These are phyloP conservation scores for Cystobasidium onofrii DNA, from an alignment of 768 basidiomycete genomes.

Conservation along the genomic window DNA sequence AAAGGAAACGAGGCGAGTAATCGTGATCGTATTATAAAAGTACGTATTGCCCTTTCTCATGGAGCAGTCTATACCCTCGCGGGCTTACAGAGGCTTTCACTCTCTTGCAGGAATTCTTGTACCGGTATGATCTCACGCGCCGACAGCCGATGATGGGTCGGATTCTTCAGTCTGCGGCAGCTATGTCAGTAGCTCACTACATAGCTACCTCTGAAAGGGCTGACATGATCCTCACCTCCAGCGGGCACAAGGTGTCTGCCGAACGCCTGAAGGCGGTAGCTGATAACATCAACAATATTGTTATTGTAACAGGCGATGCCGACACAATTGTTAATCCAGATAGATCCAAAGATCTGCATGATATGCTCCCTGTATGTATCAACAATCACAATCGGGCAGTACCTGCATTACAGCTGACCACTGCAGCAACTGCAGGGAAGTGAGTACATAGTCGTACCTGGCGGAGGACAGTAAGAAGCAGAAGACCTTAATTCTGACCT, in stretches of 20 bases:
- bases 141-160: slow-evolving; percentile 29
- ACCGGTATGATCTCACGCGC: slow-evolving; percentile 32
- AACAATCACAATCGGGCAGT: background rate
- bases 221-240: slow-evolving; percentile 5
- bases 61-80: slow-evolving; percentile 1
- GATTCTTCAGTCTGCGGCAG: slow-evolving; percentile 31
- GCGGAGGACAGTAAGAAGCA: slow-evolving; percentile 25
- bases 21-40: slow-evolving; percentile 13
- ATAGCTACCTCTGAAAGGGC: background rate
- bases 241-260: slow-evolving; percentile 24
- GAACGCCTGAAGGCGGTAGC: background rate
- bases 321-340: slow-evolving; percentile 35
- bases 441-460: slow-evolving; percentile 20
- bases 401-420: background rate
- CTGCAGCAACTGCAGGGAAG: background rate
- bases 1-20: slow-evolving; percentile 13
- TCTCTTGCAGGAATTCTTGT: slow-evolving; percentile 34
- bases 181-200: background rate
- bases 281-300: background rate
- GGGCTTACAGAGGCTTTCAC: background rate
- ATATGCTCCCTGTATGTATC: slow-evolving; percentile 29
- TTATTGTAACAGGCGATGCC: slow-evolving; percentile 36
- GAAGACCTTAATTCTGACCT: too few species aligned
- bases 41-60: background rate
- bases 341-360: slow-evolving; percentile 30